Base-by-base conservation (phyloP, 768 basidiomycete species). In the Hypholoma sublateritium region DNA sequence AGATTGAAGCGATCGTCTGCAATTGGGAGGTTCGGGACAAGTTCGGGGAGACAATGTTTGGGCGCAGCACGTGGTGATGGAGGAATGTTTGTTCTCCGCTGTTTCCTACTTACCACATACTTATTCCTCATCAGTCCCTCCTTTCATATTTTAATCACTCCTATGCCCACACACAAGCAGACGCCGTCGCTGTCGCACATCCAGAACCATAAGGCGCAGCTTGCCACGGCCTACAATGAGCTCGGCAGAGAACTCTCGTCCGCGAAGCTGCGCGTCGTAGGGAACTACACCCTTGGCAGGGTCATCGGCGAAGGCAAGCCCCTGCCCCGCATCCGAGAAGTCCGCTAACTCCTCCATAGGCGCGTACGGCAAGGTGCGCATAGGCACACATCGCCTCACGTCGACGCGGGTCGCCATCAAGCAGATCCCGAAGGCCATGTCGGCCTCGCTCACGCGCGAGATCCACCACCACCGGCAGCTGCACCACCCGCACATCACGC, bases 401-500 rank as follows among this genome's bases (percentile, higher is more conserved):
- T 90, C 89, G 6, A 88, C 88, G 44, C 85, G 93, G 51, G 95
- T 96, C 63, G 96, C 96, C 54, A 89, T 99, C 77, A 99, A 99
- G 76, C 95, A 98, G 73, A 96, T 98, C 61, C 93, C 96, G 36
- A 98, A 98, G 72, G 84, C 87, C 56, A 85, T 94, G 80, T 93
- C 95, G 32, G 83, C 95, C 5, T 83, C 90, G 16, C 81, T 99
- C 39, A 99, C 97, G 24, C 86, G 96, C 61, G 96, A 99, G 75
- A 97, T 99, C 54, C 96, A 99, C 68, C 97, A 99, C 67, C 96
- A 99, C 74, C 90, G 96, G 50, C 91, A 93, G 48, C 83, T 99
- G 12, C 97, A 97, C 69, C 96, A 98, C 67, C 94, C 94, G 0
- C 87, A 97, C 69, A 85, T 99, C 66, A 92, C 94, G 13, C 94